Conservation (phyloP, 108 stramenopile species). For the Conticribra guillardii region DNA sequence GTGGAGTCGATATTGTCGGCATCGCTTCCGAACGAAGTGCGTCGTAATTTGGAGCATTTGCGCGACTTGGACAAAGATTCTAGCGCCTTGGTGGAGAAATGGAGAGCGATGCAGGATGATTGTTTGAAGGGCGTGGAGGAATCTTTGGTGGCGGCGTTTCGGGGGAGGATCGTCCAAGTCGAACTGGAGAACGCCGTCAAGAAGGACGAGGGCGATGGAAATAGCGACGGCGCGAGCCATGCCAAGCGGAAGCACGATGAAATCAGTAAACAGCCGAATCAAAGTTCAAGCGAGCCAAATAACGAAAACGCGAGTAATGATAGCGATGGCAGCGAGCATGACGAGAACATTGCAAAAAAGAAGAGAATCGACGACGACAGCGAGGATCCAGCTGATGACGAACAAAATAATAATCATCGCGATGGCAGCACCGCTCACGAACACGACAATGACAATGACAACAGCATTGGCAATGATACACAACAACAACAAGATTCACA, state of each 20-base stretch:
- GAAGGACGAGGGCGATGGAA: background rate
- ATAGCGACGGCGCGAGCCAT: background rate
- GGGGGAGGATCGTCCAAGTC: background rate
- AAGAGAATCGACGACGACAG: no score
- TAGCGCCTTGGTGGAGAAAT: constrained; percentile 16
- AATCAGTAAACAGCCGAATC: background rate
- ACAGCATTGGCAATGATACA: background rate
- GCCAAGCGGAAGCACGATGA: background rate
- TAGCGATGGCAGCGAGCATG: no score
- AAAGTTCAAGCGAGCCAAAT: no score
- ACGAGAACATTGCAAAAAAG: no score
- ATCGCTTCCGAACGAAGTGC: constrained; percentile 68
- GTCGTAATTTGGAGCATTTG: constrained; percentile 74
- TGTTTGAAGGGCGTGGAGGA: constrained; percentile 30
- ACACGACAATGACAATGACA: no score
- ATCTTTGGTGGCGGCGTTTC: constrained; percentile 12
- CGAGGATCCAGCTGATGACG: no score
- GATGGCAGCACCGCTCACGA: no score
- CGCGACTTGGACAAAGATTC: constrained; percentile 55
- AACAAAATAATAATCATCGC: no score
- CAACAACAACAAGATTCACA: constrained; percentile 60
- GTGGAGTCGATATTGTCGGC: constrained; percentile 61
- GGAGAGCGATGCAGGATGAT: constrained; percentile 32
- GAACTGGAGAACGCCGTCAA: background rate
- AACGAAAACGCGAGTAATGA: no score